Conservation (phyloP, 441 rosid genomes). For the Eruca vesicaria region DNA sequence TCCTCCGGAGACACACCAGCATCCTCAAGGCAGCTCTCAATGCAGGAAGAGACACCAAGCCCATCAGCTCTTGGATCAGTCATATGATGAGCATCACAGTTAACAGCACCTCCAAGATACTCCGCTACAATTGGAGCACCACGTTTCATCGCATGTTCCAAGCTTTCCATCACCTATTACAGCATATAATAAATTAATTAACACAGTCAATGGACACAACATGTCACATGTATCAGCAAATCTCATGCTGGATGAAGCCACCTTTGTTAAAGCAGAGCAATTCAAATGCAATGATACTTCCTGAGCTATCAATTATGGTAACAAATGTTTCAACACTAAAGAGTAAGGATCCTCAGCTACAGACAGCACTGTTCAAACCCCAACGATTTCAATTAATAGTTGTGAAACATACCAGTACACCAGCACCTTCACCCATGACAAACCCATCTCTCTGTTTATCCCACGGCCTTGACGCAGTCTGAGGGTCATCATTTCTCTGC, state of each 20-base stretch:
- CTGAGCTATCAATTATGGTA: background rate
- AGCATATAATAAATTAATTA: background rate
- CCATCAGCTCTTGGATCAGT: constrained; percentile 99
- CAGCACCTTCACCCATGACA: constrained; percentile 99
- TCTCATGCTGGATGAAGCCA: background rate
- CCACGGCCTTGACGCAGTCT: constrained; percentile 99
- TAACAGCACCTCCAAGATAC: constrained; percentile 95
- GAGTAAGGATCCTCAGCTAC: background rate
- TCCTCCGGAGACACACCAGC: constrained; percentile 98
- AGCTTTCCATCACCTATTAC: constrained; percentile 89
- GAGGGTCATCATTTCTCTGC: constrained; percentile 93
- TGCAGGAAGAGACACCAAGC: constrained; percentile 97
- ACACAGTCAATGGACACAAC: background rate
- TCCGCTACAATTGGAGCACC: constrained; percentile 94
- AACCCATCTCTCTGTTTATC: constrained; percentile 91
- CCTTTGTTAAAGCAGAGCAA: background rate
- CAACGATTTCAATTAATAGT: background rate
- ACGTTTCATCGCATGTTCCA: constrained; percentile 94
- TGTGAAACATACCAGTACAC: constrained; percentile 71
- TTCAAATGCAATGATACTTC: background rate
- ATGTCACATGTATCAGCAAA: background rate
- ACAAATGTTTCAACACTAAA: background rate
- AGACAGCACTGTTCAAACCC: background rate
- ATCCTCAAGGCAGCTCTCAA: constrained; percentile 90
- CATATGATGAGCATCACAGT: constrained; percentile 98